Conservation (phyloP, 1,284 basidiomycete genomes). For the Cystobasidium sp. region DNA sequence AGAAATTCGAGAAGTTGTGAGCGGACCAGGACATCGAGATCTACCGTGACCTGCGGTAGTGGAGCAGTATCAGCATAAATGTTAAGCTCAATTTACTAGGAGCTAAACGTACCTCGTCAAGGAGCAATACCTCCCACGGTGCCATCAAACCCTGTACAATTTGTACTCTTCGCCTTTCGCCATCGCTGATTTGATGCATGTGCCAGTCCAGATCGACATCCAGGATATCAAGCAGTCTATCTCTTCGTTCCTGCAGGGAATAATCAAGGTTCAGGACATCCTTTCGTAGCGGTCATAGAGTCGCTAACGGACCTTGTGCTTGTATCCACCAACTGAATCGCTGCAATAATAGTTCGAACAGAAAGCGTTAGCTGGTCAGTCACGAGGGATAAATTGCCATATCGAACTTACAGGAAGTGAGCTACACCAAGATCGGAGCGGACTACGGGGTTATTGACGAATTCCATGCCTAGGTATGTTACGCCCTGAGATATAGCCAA, state of each 20-base stretch:
- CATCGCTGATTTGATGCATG: conserved; percentile 79
- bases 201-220: conserved; percentile 80
- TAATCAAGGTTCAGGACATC: not conserved
- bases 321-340: conserved; percentile 92
- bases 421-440: conserved; percentile 88
- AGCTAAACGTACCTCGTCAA: conserved; percentile 73
- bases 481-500: conserved; percentile 63
- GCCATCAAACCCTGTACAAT: conserved; percentile 96
- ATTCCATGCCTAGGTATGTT: conserved; percentile 70
- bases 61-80: not conserved
- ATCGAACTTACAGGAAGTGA: conserved; percentile 67
- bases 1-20: conserved; percentile 88
- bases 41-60: conserved; percentile 79
- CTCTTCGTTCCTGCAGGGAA: conserved; percentile 67
- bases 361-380: not conserved
- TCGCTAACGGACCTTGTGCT: conserved; percentile 66
- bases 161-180: conserved; percentile 90
- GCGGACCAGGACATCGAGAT: conserved; percentile 96
- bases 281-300: not conserved
- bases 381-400: not conserved
- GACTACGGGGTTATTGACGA: conserved; percentile 97
- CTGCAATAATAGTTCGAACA: conserved; percentile 35
- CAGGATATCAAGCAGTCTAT: conserved; percentile 83
- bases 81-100: not conserved
- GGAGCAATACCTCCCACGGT: conserved; percentile 87